Conservation (phyloP, 805 yeast genomes). For the Candida hispaniensis region DNA sequence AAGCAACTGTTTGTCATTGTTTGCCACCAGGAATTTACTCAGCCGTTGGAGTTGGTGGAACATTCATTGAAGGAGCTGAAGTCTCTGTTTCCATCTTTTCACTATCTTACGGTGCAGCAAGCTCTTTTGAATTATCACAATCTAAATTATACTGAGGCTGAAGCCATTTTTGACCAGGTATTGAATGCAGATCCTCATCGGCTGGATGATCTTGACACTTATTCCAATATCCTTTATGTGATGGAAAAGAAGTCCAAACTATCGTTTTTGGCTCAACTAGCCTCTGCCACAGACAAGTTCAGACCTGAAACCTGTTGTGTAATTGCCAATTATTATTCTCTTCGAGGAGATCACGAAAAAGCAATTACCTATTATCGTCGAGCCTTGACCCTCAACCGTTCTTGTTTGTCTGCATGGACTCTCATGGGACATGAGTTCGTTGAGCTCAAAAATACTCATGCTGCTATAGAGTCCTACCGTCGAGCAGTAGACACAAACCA, state of each 20-base stretch:
- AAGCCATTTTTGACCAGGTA: constrained; percentile 63
- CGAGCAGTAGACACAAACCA: constrained; percentile 84
- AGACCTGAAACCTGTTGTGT: constrained; percentile 93
- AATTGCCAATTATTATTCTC: constrained; percentile 83
- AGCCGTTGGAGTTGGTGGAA: constrained; percentile 40
- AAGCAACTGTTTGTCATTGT: constrained; percentile 55
- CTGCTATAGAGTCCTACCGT: constrained; percentile 91
- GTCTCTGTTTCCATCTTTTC: constrained; percentile 56
- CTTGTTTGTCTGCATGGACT: constrained; percentile 89
- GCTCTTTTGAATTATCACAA: constrained; percentile 75
- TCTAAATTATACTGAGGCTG: constrained; percentile 77
- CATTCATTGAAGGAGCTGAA: constrained; percentile 41
- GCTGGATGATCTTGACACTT: constrained; percentile 82
- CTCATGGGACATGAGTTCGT: constrained; percentile 98
- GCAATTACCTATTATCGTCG: constrained; percentile 88
- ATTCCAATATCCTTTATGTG: constrained; percentile 89
- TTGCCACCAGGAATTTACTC: constrained; percentile 37
- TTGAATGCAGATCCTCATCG: constrained; percentile 69
- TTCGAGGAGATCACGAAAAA: constrained; percentile 87
- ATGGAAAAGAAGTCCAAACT: constrained; percentile 81
- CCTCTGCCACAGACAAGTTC: constrained; percentile 70
- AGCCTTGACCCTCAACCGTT: constrained; percentile 70
- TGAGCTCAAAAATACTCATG: constrained; percentile 90
- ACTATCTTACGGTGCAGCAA: constrained; percentile 66
- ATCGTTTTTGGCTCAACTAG: constrained; percentile 76